Base-by-base conservation (phyloP, 1,284 basidiomycete genomes). In the Ganoderma leucocontextum region DNA sequence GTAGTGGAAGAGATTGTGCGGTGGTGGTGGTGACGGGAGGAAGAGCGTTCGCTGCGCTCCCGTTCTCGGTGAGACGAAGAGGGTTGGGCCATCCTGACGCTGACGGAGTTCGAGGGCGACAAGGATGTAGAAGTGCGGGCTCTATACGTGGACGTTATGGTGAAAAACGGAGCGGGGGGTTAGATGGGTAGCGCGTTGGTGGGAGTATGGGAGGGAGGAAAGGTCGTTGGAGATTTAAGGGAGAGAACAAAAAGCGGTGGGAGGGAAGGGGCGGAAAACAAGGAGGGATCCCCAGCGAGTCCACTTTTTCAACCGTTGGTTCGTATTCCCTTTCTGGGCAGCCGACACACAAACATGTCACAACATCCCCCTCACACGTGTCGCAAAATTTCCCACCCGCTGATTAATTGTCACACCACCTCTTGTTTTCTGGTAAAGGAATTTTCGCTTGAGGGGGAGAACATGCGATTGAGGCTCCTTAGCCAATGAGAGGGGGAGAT, bases 1-100 rank as follows among this genome's bases (percentile, higher is more conserved):
- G 93, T 95, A 0, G 93, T 95, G n/a, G 92, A 94, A 9, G 93
- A 95, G 72, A 95, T 94, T 64, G 93, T 94, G 68, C 93, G 85
- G 75, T 92, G 90, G 71, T 93, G 92, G 76, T 92, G 91, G 76
- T 91, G 90, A 62, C 83, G 83, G 61, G 89, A 86, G 49, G 87
- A 86, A 62, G 85, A 85, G 68, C 82, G 82, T 73, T 84, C 82
- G 42, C 87, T 87, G 65, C 88, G 86, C 69, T 88, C 85, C 64
- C 88, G 84, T 71, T 88, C 87, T 71, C 87, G 89, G 73, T 93
- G 92, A 55, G 92, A 94, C 35, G 92, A 94, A 36, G 92, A 93
- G 68, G 92, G 93, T 80, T 93, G 90, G 70, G 93, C 93, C 93
- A 94, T 94, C 85, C 91, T 91, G 81, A 87, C 86, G 85, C 83